These are phyloP conservation scores for Chenopodium berlandieri DNA, from an alignment of 148 eudicot genomes.

Conservation along the genomic window DNA sequence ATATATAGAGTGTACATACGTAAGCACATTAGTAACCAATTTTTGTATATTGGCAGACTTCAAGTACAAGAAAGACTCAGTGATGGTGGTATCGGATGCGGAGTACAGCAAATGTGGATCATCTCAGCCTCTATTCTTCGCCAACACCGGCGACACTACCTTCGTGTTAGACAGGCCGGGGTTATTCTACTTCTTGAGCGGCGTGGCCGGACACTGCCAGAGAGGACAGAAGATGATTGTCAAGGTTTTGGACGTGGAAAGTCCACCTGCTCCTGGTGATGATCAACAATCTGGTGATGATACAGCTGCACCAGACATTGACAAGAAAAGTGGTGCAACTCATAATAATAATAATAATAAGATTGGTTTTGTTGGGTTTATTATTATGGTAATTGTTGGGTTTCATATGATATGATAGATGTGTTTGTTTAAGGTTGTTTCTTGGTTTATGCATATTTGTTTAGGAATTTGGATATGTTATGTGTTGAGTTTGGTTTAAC, in stretches of 20 bases:
- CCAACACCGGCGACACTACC: conserved; percentile 50
- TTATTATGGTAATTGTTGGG: conserved; percentile 12
- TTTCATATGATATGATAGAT: background rate
- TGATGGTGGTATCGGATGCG: conserved; percentile 47
- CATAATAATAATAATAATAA: background rate
- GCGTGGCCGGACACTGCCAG: conserved; percentile 57
- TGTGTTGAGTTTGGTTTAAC: background rate
- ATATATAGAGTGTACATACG: too few species aligned
- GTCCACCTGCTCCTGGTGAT: conserved; percentile 3
- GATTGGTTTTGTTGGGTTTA: background rate
- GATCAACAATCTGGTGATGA: conserved; percentile 10
- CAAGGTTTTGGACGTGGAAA: conserved; percentile 41
- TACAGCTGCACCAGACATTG: background rate
- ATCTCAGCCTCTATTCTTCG: conserved; percentile 43
- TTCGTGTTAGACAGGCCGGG: conserved; percentile 42
- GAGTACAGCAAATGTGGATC: conserved; percentile 55
- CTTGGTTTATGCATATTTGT: background rate
- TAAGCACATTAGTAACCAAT: too few species aligned
- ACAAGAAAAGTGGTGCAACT: conserved; percentile 25
- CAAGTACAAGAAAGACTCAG: conserved; percentile 59
- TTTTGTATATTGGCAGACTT: conserved; percentile 32
- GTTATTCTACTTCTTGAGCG: conserved; percentile 60
- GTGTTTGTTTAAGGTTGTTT: background rate
- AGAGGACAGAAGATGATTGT: conserved; percentile 58
- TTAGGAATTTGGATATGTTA: background rate